Evolutionary conservation across 2,329 filamentous ascomycete species (phyloP), one percentile per base, ranked within the genome.

Genomic region (Aphanocladium album): DNA sequence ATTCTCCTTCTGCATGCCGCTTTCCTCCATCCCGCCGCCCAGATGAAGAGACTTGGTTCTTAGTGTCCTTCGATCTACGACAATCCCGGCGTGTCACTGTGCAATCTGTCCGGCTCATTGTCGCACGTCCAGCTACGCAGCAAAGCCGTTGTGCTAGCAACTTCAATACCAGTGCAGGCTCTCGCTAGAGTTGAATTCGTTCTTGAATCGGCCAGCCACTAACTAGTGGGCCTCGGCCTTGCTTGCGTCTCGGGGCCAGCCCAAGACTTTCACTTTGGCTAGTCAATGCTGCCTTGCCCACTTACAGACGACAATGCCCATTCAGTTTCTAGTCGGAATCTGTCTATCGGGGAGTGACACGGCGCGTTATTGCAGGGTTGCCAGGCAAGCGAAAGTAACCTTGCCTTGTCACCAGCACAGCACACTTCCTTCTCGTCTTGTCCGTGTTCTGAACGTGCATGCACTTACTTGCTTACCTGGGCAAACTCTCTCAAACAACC

Each of bases 401-500:
- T 5, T 21, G 5, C 17, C 21, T 19, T 43, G 9, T 12, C 33
- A 46, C 3, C 8, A 6, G 33, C 33, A 12, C n/a, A n/a, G n/a
- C n/a, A n/a, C n/a, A n/a, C n/a, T n/a, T n/a, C n/a, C n/a, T 41
- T 45, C 37, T 5, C 53, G 53, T 35, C 11, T 14, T 46, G n/a
- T 17, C 33, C 33, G 33, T 35, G 33, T 35, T 35, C 33, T 35
- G n/a, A n/a, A 35, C 33, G 12, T 12, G 6, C 33, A 35, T 12
- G 6, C 19, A 35, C 17, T 54, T 19, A 30, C 23, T n/a, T 9
- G 9, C 16, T 54, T 35, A 14, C 14, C 9, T 27, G 39, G 33
- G 25, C 53, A 56, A 56, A 56, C 53, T 33, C 53, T 56, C 27
- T 56, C 53, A 56, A 56, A 46, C 33, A n/a, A n/a, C 53, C 41